Evolutionary conservation across 2,329 filamentous ascomycete genomes (phyloP).

Genomic region (Ramularia endophylla): DNA sequence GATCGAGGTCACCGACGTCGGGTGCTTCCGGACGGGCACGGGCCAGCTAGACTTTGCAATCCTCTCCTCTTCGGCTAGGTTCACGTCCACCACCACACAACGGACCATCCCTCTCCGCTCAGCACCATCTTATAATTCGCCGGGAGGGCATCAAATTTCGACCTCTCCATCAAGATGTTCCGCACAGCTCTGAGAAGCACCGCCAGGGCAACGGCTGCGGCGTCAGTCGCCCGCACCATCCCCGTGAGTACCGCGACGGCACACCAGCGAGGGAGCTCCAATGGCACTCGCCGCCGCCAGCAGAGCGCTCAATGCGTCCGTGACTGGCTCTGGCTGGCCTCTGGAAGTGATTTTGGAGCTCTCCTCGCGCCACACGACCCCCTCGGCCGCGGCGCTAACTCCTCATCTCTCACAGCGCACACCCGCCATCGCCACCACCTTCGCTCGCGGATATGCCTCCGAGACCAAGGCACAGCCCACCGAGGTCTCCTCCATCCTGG

Average conservation of each 20-base stretch:
- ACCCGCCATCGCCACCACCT: constrained; percentile 67
- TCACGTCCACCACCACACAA: constrained; percentile 13
- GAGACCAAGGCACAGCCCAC: constrained; percentile 94
- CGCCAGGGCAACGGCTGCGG: constrained; percentile 86
- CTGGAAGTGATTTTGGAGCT: constrained; percentile 29
- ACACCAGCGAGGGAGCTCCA: constrained; percentile 41
- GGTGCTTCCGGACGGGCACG: background rate
- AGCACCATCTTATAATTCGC: constrained; percentile 21
- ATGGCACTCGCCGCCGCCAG: constrained; percentile 29
- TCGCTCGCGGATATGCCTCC: constrained; percentile 76
- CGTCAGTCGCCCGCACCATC: constrained; percentile 68
- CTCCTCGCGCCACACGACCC: constrained; percentile 20
- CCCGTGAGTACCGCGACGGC: constrained; percentile 11
- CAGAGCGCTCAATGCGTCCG: constrained; percentile 35
- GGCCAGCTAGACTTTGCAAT: background rate
- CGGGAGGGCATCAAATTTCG: constrained; percentile 35
- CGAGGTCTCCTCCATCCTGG: constrained; percentile 98
- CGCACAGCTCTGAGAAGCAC: constrained; percentile 97
- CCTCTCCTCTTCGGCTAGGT: constrained; percentile 6
- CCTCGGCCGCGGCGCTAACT: too few species aligned
- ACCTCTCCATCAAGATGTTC: constrained; percentile 65
- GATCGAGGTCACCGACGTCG: background rate
- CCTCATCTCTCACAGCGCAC: constrained; percentile 54
- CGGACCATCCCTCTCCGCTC: constrained; percentile 24
- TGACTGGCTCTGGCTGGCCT: constrained; percentile 36